Evolutionary conservation across 129 eudicot species (phyloP), one percentile per base, ranked within the genome.

Genomic region (Chrysanthemum makinoi): DNA sequence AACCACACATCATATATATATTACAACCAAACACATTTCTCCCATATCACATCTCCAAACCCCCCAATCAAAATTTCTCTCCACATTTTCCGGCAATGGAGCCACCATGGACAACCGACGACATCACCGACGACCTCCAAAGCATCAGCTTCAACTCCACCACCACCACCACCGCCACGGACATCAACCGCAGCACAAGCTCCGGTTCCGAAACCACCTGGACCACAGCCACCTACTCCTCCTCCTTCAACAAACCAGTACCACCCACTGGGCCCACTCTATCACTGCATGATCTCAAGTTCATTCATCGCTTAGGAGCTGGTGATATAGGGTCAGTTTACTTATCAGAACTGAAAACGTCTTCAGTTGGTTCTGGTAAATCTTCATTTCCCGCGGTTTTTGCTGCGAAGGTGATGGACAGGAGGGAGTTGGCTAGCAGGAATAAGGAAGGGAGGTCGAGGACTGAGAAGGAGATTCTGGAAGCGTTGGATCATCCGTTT

Each of bases 111-210:
- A 52, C 66, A 0, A 47, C 66, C 0, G 91, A 86, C 80, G 89
- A 85, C 75, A 53, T 91, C 14, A 72, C 89, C 73, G 96, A 88
- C 69, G 94, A 91, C 83, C 86, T 92, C 69, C 89, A 88, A 68
- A 88, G 96, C 88, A 72, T 88, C 47, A 92, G 98, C 75, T 92
- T 92, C 95, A 92, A 92, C 88, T 89, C 96, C 75, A 79, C 95
- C 59, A 78, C 95, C 65, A 64, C 86, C 62, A 70, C 83, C 48
- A 83, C 91, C 13, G 82, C 86, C 65, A 84, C 91, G 4, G 91
- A 81, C 65, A 85, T 84, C 72, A 81, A 85, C 80, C 90, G 91
- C 76, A 84, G 94, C 86, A 85, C 94, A 51, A 83, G 91, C 81
- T 87, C 96, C 79, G 74, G 87, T 75, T 86, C 96, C 79, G 89